These are phyloP conservation scores for Phialophora expanda DNA, from an alignment of 2,329 filamentous ascomycete species.

Conservation along the genomic window DNA sequence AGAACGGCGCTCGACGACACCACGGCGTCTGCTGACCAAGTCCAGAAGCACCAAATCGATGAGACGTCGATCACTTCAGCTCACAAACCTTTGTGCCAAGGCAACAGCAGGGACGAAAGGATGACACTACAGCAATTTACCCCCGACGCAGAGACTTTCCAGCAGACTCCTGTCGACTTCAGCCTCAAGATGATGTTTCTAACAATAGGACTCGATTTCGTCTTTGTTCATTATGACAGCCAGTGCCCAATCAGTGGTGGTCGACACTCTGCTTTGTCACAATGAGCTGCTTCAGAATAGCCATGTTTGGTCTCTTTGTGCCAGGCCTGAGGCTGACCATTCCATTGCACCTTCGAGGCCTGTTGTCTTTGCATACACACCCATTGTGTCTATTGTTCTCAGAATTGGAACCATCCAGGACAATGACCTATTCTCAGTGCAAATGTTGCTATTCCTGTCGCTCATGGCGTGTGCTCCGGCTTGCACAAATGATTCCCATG, in stretches of 20 bases:
- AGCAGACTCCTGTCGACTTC: neutral
- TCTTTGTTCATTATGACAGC: neutral
- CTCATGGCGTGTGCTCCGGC: neutral
- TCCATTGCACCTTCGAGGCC: neutral
- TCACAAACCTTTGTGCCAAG: neutral
- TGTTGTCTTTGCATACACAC: conserved; percentile 12
- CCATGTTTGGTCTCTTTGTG: conserved; percentile 14
- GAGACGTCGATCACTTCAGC: neutral
- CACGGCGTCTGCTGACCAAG: neutral
- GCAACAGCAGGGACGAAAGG: neutral
- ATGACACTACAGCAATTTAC: neutral
- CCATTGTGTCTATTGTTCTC: conserved; percentile 5
- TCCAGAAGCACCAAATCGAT: neutral
- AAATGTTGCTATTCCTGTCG: conserved; percentile 10
- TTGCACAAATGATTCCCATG: conserved; percentile 10
- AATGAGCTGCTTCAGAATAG: conserved; percentile 4
- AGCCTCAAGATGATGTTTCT: neutral
- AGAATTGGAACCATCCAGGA: conserved; percentile 8
- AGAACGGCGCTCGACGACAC: neutral
- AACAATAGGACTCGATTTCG: neutral
- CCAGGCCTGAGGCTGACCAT: neutral
- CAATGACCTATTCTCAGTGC: conserved; percentile 1
- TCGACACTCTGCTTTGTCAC: neutral
- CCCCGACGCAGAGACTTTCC: neutral
- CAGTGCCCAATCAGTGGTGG: neutral